A percentile compares a stretch with the other conserved stretches of the same genome.
phyloP scores from a whole-genome alignment of 129 eudicot species.

The Helianthus annuus region DNA sequence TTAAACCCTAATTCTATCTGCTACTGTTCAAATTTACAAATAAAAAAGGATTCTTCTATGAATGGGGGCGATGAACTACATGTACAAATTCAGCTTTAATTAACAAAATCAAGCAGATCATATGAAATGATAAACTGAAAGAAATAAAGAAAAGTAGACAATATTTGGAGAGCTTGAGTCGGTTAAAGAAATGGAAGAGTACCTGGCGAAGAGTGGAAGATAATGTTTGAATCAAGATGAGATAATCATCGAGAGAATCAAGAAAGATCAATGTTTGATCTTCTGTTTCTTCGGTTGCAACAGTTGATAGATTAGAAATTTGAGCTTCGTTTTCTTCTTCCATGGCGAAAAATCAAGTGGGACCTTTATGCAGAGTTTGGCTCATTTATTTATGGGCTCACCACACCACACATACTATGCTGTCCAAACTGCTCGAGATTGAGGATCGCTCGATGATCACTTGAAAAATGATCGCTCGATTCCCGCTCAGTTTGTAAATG shows the following conservation, averaged over 20 bases:
- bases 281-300: slow-evolving; percentile 20
- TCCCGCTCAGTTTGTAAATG: no score
- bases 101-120: background rate
- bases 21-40: background rate
- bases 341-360: slow-evolving; percentile 9
- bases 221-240: slow-evolving; percentile 52
- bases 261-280: slow-evolving; percentile 48
- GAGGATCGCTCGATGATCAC: no score
- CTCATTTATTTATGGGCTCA: no score
- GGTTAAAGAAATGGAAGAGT: background rate
- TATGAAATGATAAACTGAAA: background rate
- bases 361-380: no score
- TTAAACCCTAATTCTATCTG: slow-evolving; percentile 14
- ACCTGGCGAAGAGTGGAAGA: slow-evolving; percentile 88
- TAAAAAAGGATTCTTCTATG: background rate
- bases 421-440: no score
- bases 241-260: slow-evolving; percentile 64
- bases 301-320: background rate
- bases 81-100: background rate
- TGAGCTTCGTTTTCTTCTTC: slow-evolving; percentile 19
- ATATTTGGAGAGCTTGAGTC: background rate
- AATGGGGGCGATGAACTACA: background rate
- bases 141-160: background rate
- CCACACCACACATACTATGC: no score
- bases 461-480: no score